Percentiles rank a stretch among this genome's conserved stretches.
Conservation (phyloP, 495 filamentous ascomycete species). For the Thermochaetoides thermophila region DNA sequence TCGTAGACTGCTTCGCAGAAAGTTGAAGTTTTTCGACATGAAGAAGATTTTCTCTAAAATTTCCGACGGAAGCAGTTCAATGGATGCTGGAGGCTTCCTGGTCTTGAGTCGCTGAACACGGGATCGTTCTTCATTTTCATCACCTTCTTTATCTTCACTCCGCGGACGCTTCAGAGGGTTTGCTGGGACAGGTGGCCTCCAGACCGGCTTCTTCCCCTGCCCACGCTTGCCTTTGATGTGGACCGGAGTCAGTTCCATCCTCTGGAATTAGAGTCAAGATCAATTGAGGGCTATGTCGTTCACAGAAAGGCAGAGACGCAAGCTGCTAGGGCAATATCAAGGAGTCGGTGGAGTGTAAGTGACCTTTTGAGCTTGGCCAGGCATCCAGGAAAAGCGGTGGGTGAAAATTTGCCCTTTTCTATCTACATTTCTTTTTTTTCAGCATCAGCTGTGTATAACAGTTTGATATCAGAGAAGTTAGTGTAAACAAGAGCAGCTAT, state of each 20-base stretch:
- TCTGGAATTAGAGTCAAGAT: no score
- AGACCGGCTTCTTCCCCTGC: constrained; percentile 4
- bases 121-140: neutral
- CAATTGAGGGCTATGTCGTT: no score
- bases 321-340: no score
- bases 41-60: constrained; percentile 28
- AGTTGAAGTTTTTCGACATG: constrained; percentile 24
- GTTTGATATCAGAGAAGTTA: no score
- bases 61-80: constrained; percentile 27
- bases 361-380: no score
- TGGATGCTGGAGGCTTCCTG: constrained; percentile 11
- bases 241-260: constrained; percentile 15
- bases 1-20: constrained; percentile 20
- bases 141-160: constrained; percentile 1
- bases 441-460: no score
- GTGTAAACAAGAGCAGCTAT: no score
- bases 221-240: constrained; percentile 12
- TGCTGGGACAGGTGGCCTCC: constrained; percentile 9
- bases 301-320: no score
- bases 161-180: constrained; percentile 1
- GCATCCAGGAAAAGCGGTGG: no score
- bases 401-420: no score
- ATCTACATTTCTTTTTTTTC: no score
- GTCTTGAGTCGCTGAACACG: constrained; percentile 3
- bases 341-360: no score